Base-by-base conservation (phyloP, 805 yeast genomes). In the Wickerhamiella kurtzmanii region DNA sequence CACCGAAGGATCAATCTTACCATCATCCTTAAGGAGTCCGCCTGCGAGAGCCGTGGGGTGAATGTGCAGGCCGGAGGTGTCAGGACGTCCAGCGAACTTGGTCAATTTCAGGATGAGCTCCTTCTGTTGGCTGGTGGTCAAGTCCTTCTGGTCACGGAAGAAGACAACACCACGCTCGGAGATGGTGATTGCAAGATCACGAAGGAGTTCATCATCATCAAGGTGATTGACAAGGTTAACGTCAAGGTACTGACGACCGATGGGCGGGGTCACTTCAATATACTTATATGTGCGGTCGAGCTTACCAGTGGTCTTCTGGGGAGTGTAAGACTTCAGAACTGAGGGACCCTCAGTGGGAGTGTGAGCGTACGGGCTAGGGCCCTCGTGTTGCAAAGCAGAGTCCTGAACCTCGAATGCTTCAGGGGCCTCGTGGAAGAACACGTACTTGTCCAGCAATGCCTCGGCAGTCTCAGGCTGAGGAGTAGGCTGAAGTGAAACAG, bases 81-180 rank as follows among this genome's bases (percentile, higher is more conserved):
- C 45, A 11, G 64, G 64, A 49, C 56, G 53, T 2, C 63, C 63
- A 21, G 56, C 55, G 25, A 49, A 45, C 17, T 43, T 37, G 8
- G 64, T 64, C 15, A 61, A 55, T 41, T 55, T 50, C 41, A 56
- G 37, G 4, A 53, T 56, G 5, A 61, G 53, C 46, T 51, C 46
- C 55, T 56, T 56, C 53, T 61, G 65, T 49, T 55, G 49, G 38
- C 53, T 56, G 22, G 52, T 51, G 40, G 53, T 53, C 36, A 60
- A 45, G 41, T 72, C 70, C 39, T 57, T 32, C 54, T 72, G 76
- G 55, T 70, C 64, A 52, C 72, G 60, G 67, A 73, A 72, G 56
- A 73, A 71, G 4, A 72, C 76, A 40, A 72, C 76, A 22, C 69
- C 72, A 50, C 76, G 63, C 59, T 70, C 72, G 4, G 75, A 66